These are phyloP conservation scores for Backusella tarrabulga DNA, from an alignment of 192 early-diverging fungal genomes.

Conservation along the genomic window DNA sequence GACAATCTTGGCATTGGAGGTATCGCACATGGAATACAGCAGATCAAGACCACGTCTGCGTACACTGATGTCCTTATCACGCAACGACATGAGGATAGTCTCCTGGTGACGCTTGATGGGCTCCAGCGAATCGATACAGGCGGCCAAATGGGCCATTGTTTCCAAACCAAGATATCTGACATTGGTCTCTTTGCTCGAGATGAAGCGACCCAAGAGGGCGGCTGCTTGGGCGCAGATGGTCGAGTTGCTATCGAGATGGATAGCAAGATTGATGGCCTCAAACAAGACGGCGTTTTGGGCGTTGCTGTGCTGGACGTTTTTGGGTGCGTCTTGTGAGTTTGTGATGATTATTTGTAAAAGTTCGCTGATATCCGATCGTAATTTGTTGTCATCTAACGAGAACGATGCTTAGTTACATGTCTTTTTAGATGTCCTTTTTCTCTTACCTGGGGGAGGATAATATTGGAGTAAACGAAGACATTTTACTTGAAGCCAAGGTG, in stretches of 20 bases:
- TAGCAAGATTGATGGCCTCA: slow-evolving; percentile 94
- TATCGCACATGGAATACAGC: slow-evolving; percentile 97
- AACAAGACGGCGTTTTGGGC: slow-evolving; percentile 97
- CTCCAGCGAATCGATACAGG: slow-evolving; percentile 78
- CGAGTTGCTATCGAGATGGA: slow-evolving; percentile 90
- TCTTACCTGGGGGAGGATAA: slow-evolving; percentile 81
- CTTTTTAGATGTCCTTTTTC: neutral
- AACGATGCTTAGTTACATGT: neutral
- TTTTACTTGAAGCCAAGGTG: slow-evolving; percentile 98
- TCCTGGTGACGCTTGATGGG: slow-evolving; percentile 81
- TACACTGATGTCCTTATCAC: slow-evolving; percentile 98
- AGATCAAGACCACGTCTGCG: slow-evolving; percentile 92
- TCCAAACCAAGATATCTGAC: slow-evolving; percentile 96
- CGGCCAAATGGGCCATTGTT: slow-evolving; percentile 94
- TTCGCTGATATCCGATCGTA: slow-evolving; percentile 63
- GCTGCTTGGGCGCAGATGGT: slow-evolving; percentile 83
- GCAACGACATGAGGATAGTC: slow-evolving; percentile 87
- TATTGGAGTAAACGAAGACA: slow-evolving; percentile 93
- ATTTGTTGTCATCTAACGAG: slow-evolving; percentile 48
- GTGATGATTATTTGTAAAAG: slow-evolving; percentile 82
- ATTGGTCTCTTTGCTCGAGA: slow-evolving; percentile 96
- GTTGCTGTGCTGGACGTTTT: slow-evolving; percentile 97
- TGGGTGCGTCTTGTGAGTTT: slow-evolving; percentile 84
- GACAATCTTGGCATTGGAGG: slow-evolving; percentile 78
- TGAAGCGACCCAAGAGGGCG: slow-evolving; percentile 82